phyloP scores from a whole-genome alignment of 192 early-diverging fungal genomes.

The Cladochytrium replicatum region DNA sequence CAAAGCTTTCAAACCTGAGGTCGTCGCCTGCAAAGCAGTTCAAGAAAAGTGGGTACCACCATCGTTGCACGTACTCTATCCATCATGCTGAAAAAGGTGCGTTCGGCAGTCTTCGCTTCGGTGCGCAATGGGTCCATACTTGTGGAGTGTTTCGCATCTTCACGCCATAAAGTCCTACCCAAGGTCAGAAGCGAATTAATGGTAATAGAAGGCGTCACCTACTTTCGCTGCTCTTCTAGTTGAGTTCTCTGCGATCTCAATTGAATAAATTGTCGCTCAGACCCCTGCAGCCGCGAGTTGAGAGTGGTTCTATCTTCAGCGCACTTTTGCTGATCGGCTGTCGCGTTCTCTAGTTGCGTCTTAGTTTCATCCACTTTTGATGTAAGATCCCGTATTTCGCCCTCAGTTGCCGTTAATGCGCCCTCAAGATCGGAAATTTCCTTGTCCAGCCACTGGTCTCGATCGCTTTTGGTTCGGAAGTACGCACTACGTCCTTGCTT shows the following conservation, averaged over 20 bases:
- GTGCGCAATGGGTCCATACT: constrained; percentile 57
- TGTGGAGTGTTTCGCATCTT: constrained; percentile 65
- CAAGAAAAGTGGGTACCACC: background rate
- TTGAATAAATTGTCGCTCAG: constrained; percentile 27
- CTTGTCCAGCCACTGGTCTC: constrained; percentile 64
- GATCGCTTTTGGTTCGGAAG: constrained; percentile 60
- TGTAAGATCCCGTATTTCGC: constrained; percentile 38
- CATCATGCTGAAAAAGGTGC: constrained; percentile 61
- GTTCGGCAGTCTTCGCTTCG: constrained; percentile 64
- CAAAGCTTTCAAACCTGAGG: constrained; percentile 67
- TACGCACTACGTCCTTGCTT: constrained; percentile 79
- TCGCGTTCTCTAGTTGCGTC: constrained; percentile 20
- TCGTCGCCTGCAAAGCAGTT: constrained; percentile 46
- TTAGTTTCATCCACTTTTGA: constrained; percentile 23
- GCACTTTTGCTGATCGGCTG: constrained; percentile 19
- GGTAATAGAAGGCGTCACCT: constrained; percentile 11
- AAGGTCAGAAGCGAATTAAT: background rate
- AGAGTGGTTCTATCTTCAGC: constrained; percentile 30
- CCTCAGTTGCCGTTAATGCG: constrained; percentile 37
- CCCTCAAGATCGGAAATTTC: constrained; percentile 60
- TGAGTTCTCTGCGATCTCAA: constrained; percentile 40
- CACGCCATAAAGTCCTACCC: constrained; percentile 77
- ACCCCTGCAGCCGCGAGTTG: constrained; percentile 28
- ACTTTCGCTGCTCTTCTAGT: constrained; percentile 63
- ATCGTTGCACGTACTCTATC: constrained; percentile 46